Evolutionary conservation across 1,284 basidiomycete genomes (phyloP).

Genomic region (Apiotrichum mycotoxinovorans): DNA sequence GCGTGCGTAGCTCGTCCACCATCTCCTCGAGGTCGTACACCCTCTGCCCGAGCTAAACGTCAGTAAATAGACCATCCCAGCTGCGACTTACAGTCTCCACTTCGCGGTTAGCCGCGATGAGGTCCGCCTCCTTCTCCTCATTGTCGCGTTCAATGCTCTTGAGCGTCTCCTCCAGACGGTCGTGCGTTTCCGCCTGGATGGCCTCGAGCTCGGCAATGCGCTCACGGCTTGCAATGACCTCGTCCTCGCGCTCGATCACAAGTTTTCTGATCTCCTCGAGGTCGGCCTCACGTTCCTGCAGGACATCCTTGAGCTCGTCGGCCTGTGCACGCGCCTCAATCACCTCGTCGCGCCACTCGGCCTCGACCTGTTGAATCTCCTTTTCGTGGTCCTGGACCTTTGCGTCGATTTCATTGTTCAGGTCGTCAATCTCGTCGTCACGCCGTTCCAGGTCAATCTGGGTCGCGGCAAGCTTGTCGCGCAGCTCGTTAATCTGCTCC

Average conservation of each 20-base stretch:
- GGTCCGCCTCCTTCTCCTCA: constrained; percentile 45
- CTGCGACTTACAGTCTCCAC: constrained; percentile 58
- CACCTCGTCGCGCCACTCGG: constrained; percentile 47
- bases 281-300: constrained; percentile 39
- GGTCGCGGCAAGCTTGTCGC: constrained; percentile 45
- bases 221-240: constrained; percentile 31
- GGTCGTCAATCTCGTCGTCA: constrained; percentile 49
- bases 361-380: constrained; percentile 44
- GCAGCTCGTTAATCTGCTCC: constrained; percentile 45
- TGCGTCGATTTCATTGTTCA: constrained; percentile 47
- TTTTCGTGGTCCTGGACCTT: constrained; percentile 44
- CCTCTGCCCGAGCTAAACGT: constrained; percentile 40
- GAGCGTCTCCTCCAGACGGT: constrained; percentile 45
- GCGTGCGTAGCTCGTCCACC: constrained; percentile 58
- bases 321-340: constrained; percentile 42
- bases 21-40: constrained; percentile 55
- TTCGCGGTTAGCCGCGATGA: constrained; percentile 60
- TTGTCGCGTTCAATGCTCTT: constrained; percentile 45
- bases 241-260: constrained; percentile 38
- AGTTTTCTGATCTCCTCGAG: constrained; percentile 36
- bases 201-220: constrained; percentile 42
- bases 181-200: constrained; percentile 39
- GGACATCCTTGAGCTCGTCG: constrained; percentile 48
- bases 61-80: neutral
- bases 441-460: constrained; percentile 47